Percentiles rank a stretch among this genome's conserved stretches.
phyloP scores from a whole-genome alignment of 2,329 filamentous ascomycete species.

The Teratosphaeria destructans region DNA sequence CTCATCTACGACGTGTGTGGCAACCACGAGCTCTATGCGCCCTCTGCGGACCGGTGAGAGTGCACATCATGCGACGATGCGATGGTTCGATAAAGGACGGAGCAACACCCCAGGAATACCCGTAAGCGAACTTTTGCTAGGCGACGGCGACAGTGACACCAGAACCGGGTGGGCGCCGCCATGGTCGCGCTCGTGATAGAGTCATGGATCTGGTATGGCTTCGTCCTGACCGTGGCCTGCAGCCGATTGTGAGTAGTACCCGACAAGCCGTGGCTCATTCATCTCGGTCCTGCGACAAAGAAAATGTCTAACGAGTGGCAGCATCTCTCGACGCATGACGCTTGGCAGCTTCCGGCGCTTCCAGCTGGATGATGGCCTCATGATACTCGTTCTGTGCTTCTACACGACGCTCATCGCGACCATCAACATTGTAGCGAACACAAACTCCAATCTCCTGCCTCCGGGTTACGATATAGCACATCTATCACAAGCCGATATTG shows the following conservation, averaged over 20 bases:
- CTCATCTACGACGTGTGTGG: not conserved
- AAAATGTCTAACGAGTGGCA: conserved; percentile 11
- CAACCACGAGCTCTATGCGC: not conserved
- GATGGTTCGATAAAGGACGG: conserved; percentile 1
- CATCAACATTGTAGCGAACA: conserved; percentile 34
- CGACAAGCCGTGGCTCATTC: not conserved
- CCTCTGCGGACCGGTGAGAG: not conserved
- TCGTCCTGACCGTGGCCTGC: conserved; percentile 30
- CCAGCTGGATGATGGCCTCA: conserved; percentile 49
- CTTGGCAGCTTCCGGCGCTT: conserved; percentile 39
- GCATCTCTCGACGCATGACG: conserved; percentile 34
- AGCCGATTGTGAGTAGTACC: conserved; percentile 32
- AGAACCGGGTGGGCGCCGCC: conserved; percentile 2
- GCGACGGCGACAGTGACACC: not conserved
- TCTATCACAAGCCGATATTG: conserved; percentile 20
- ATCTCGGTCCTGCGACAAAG: conserved; percentile 1
- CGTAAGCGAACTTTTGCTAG: not conserved
- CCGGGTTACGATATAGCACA: conserved; percentile 35
- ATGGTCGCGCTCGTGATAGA: conserved; percentile 31
- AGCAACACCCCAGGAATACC: conserved; percentile 10
- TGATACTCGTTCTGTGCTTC: conserved; percentile 40
- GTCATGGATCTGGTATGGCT: conserved; percentile 38
- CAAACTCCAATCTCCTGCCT: conserved; percentile 35
- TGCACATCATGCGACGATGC: not conserved
- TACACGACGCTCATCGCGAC: conserved; percentile 42